These are phyloP conservation scores for Ceratobasidium papillatum DNA, from an alignment of 1,284 basidiomycete species.

Conservation along the genomic window DNA sequence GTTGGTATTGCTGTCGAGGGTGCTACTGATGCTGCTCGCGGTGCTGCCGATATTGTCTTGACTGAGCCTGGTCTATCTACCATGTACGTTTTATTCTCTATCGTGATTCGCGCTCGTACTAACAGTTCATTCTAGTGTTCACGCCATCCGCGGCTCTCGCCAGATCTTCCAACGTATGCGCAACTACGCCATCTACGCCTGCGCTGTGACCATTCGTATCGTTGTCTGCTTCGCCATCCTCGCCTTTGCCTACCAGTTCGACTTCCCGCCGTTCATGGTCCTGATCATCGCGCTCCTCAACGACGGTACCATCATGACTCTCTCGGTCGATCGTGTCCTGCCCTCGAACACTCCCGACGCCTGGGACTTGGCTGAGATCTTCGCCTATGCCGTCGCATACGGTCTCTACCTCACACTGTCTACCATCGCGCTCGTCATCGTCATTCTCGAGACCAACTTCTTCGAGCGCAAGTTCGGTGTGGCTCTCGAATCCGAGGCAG, in stretches of 20 bases:
- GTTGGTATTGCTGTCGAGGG: conserved; percentile 98
- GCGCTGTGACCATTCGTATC: conserved; percentile 97
- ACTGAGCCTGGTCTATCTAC: conserved; percentile 96
- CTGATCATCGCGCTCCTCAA: conserved; percentile 97
- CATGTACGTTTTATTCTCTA: conserved; percentile 57
- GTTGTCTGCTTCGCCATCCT: conserved; percentile 97
- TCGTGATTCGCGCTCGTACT: background rate
- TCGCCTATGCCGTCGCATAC: conserved; percentile 93
- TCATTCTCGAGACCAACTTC: conserved; percentile 89
- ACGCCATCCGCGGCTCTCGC: conserved; percentile 94
- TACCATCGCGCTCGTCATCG: conserved; percentile 83
- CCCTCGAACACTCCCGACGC: conserved; percentile 91
- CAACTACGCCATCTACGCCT: conserved; percentile 93
- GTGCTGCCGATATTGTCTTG: conserved; percentile 94
- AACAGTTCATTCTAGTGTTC: conserved; percentile 59
- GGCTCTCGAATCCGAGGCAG: conserved; percentile 57
- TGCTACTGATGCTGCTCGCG: conserved; percentile 94
- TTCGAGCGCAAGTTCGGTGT: conserved; percentile 91
- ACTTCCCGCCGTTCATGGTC: conserved; percentile 99
- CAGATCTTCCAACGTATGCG: conserved; percentile 98
- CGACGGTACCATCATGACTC: conserved; percentile 99
- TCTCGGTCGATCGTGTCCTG: conserved; percentile 95
- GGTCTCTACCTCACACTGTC: conserved; percentile 92
- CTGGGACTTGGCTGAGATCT: conserved; percentile 97
- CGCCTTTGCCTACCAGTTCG: conserved; percentile 94